Conservation (phyloP, 2,329 filamentous ascomycete species). For the Trichophyton rubrum region DNA sequence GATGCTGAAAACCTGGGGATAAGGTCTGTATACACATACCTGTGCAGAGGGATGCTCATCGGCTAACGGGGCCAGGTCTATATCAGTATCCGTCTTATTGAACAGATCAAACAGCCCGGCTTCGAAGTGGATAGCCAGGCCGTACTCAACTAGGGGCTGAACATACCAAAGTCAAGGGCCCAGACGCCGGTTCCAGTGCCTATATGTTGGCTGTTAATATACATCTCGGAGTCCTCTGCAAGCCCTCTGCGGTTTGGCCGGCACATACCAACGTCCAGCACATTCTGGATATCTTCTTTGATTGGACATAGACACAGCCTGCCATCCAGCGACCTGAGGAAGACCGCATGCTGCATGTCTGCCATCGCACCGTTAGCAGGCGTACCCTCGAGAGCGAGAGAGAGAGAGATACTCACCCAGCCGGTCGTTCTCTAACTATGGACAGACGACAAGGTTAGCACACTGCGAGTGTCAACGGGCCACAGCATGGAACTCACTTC, state of each 20-base stretch:
- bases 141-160: background rate
- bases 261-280: constrained; percentile 31
- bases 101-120: too few species aligned
- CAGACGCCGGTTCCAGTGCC: constrained; percentile 17
- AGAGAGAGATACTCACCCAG: background rate
- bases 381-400: background rate
- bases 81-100: background rate
- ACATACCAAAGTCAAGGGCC: constrained; percentile 19
- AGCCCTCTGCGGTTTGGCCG: background rate
- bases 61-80: background rate
- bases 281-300: constrained; percentile 15
- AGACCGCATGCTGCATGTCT: constrained; percentile 30
- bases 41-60: background rate
- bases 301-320: constrained; percentile 31
- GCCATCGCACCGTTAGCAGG: constrained; percentile 29
- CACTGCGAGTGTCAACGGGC: background rate
- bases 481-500: background rate
- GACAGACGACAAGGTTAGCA: background rate
- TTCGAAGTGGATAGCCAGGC: too few species aligned
- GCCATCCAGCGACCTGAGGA: constrained; percentile 24
- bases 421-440: background rate
- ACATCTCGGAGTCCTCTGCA: background rate
- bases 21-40: background rate
- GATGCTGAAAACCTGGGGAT: background rate
- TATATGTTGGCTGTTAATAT: background rate